These are phyloP conservation scores for Aspergillus ruber DNA, from an alignment of 2,329 filamentous ascomycete species.

Conservation along the genomic window DNA sequence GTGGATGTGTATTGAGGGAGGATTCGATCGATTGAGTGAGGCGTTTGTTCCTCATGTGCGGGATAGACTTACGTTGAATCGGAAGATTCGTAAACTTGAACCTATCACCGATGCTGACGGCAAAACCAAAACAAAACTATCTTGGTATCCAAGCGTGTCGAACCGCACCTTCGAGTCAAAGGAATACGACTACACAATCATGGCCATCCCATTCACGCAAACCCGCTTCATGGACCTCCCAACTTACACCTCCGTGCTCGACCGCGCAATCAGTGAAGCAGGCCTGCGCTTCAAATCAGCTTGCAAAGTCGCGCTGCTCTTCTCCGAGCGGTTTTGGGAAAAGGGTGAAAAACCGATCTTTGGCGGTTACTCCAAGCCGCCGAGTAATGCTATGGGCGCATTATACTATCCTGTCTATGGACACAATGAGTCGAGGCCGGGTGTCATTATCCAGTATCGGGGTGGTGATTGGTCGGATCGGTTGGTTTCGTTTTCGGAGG, in stretches of 20 bases:
- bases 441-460: conserved; percentile 27
- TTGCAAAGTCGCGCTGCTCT: conserved; percentile 29
- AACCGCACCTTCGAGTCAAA: conserved; percentile 21
- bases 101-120: conserved; percentile 6
- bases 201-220: conserved; percentile 33
- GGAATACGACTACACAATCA: conserved; percentile 35
- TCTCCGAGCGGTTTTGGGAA: conserved; percentile 29
- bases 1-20: conserved; percentile 26
- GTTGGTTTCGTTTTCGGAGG: conserved; percentile 22
- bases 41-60: conserved; percentile 30
- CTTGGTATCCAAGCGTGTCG: conserved; percentile 16
- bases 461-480: conserved; percentile 26
- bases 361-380: conserved; percentile 22
- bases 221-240: conserved; percentile 35
- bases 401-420: conserved; percentile 28
- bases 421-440: conserved; percentile 25
- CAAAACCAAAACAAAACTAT: conserved; percentile 11
- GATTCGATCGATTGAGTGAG: conserved; percentile 29
- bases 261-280: conserved; percentile 16
- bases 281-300: conserved; percentile 26
- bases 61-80: conserved; percentile 16
- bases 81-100: conserved; percentile 18
- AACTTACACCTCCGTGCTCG: conserved; percentile 24
- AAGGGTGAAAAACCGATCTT: conserved; percentile 23
- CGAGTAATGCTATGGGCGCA: conserved; percentile 19